Evolutionary conservation across 345 rosid species (phyloP).

Genomic region (Populus ilicifolia): DNA sequence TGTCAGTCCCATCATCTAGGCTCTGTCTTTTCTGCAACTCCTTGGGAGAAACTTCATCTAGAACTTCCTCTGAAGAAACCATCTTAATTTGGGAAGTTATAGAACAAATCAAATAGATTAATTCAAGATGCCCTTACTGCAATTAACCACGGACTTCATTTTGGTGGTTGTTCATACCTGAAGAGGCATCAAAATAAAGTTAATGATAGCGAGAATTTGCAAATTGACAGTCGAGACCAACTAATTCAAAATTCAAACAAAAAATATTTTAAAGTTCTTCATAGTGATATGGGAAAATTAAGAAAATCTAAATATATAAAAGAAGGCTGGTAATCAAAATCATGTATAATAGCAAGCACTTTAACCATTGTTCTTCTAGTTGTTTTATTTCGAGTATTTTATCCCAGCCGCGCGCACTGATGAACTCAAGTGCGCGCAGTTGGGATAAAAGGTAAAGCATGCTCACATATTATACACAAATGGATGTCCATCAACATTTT

Average conservation of each 20-base stretch:
- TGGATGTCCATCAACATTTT: background rate
- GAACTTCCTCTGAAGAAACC: conserved; percentile 39
- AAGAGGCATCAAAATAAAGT: background rate
- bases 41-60: conserved; percentile 31
- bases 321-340: background rate
- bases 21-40: conserved; percentile 29
- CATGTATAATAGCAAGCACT: background rate
- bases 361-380: background rate
- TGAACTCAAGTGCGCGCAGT: background rate
- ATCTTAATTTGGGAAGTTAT: conserved; percentile 28
- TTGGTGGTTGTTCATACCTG: conserved; percentile 17
- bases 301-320: background rate
- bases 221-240: background rate
- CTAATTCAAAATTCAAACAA: background rate
- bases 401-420: background rate
- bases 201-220: background rate
- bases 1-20: conserved; percentile 18
- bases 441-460: background rate
- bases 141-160: conserved; percentile 1
- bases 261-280: background rate
- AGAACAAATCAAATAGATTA: conserved; percentile 19
- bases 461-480: background rate
- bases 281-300: background rate
- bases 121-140: conserved; percentile 6
- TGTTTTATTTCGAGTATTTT: background rate